Base-by-base conservation (phyloP, 2,329 filamentous ascomycete genomes). In the Pseudofabraea citricarpa region DNA sequence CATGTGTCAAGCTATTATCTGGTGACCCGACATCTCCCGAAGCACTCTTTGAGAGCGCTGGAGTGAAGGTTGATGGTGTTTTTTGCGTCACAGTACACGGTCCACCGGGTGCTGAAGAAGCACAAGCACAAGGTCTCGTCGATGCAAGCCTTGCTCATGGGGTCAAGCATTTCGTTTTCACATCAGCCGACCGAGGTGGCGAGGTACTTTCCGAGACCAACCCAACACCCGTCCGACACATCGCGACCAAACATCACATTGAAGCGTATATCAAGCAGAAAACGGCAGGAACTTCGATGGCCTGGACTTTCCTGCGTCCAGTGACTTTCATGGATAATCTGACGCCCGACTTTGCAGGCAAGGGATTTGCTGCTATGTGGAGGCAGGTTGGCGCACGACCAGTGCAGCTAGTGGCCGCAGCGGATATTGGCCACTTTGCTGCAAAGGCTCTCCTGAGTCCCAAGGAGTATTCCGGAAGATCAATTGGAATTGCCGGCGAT, bases 131-230 rank as follows among this genome's bases (percentile, higher is more conserved):
- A 31, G 68, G 63, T 0, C 63, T 86, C 6, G 67, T 84, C 43
- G 74, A 83, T 45, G 74, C 70, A n/a, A 68, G 75, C 3, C 56
- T 84, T 45, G 69, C 71, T 20, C 60, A 74, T 20, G 68, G 69
- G 10, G 75, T 85, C 29, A 65, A 70, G 46, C 73, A 79, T 55
- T 81, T 85, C 52, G 72, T 86, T 35, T 85, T 83, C 63, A 75
- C 71, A 22, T 77, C 72, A 41, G 77, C 83, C 20, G 82, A 85
- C 49, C 77, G 82, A 29, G 78, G 79, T 33, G 79, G 80, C 36
- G 62, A 65, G 18, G 61, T 61, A 2, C 69, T 68, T 5, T 73
- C 70, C 36, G 71, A 73, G 54, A 68, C 70, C 4, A 72, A 71
- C 47, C 65, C 71, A 0, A 83, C 80, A 0, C 56, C 67, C 0